Percentiles rank a stretch among this genome's conserved stretches.
phyloP scores from a whole-genome alignment of 257 asterid species.

The Lavandula angustifolia region DNA sequence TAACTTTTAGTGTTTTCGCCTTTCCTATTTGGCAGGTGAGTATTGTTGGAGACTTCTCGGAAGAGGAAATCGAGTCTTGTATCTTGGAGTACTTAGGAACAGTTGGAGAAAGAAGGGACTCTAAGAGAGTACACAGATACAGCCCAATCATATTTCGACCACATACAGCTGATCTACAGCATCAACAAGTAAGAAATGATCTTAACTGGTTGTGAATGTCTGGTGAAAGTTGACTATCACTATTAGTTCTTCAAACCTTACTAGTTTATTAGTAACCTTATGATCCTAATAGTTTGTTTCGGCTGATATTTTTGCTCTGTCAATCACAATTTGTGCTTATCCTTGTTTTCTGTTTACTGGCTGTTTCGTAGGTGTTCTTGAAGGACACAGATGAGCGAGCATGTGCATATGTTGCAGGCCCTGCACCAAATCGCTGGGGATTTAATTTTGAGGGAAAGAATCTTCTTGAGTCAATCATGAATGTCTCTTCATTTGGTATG shows the following conservation, averaged over 20 bases:
- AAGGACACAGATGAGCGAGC: slow-evolving; percentile 99
- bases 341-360: slow-evolving; percentile 17
- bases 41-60: slow-evolving; percentile 96
- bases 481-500: slow-evolving; percentile 56
- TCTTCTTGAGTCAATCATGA: slow-evolving; percentile 58
- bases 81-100: slow-evolving; percentile 95
- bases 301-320: slow-evolving; percentile 16
- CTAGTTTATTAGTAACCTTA: slow-evolving; percentile 20
- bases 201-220: slow-evolving; percentile 6
- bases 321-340: slow-evolving; percentile 26
- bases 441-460: slow-evolving; percentile 78
- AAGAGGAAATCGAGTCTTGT: slow-evolving; percentile 93
- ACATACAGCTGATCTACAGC: slow-evolving; percentile 70
- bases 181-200: slow-evolving; percentile 71
- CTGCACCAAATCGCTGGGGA: slow-evolving; percentile 99
- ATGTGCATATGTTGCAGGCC: slow-evolving; percentile 99
- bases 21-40: slow-evolving; percentile 62
- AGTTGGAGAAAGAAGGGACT: slow-evolving; percentile 68
- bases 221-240: slow-evolving; percentile 23
- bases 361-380: slow-evolving; percentile 71
- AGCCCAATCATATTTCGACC: slow-evolving; percentile 73
- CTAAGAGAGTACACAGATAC: slow-evolving; percentile 63
- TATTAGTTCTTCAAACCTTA: slow-evolving; percentile 13
- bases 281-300: slow-evolving; percentile 19
- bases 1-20: slow-evolving; percentile 6